Evolutionary conservation across 2,329 filamentous ascomycete genomes (phyloP), one percentile per base, ranked within the genome.

Genomic region (Fusarium miscanthi): DNA sequence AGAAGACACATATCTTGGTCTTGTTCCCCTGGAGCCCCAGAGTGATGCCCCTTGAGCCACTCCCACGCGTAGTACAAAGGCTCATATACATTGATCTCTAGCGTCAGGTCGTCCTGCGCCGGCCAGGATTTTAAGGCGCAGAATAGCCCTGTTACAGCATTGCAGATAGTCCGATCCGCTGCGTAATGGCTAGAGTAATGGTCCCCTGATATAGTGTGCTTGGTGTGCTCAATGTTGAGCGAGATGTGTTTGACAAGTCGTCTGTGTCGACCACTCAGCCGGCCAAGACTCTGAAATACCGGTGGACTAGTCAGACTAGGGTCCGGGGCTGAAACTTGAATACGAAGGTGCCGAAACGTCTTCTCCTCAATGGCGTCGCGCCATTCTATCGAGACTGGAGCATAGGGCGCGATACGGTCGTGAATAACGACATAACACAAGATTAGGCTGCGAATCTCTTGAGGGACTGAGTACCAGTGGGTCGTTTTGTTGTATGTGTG

Each of bases 251-350:
- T 57, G n/a, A 57, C 10, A 8, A 57, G 53, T 14, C 17, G 19
- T 16, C 9, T 27, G 1, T 17, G 38, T 17, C 38, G n/a, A 45
- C 4, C 3, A 9, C 11, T 2, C n/a, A 33, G 8, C 3, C 2
- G 12, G 7, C 30, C 3, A 19, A 56, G n/a, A 23, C 5, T 49
- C 10, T 7, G 8, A 23, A 33, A 33, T 19, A 14, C 30, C n/a
- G 2, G 13, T 3, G 46, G 30, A 2, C 21, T 4, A 11, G 21
- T 33, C 3, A 9, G 8, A 19, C 5, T 8, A 37, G n/a, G 6
- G 3, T 35, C 27, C 10, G 4, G 23, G 8, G n/a, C 4, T 19
- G 14, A 25, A 19, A 9, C 2, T 9, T 56, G 16, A 10, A 56
- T 33, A 8, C 13, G 19, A n/a, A 56, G 17, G 1, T 7, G 5